phyloP scores from a whole-genome alignment of 495 filamentous ascomycete species.

The Aspergillus asperescens region DNA sequence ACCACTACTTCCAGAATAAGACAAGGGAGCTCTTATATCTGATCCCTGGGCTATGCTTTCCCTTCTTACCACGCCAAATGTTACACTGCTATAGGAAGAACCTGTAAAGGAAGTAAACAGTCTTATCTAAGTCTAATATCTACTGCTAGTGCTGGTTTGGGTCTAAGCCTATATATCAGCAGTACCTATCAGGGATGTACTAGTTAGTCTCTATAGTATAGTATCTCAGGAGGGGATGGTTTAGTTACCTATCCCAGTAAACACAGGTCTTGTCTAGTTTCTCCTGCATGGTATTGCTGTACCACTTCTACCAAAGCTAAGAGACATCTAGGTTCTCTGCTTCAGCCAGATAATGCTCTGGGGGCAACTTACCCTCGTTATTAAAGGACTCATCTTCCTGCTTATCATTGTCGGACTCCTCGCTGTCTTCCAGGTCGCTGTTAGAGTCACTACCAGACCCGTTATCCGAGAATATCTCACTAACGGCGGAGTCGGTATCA shows the following conservation, averaged over 20 bases:
- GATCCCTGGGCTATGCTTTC: constrained; percentile 23
- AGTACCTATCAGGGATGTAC: constrained; percentile 19
- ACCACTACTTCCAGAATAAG: constrained; percentile 36
- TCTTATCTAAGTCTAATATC: constrained; percentile 28
- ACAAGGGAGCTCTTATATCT: constrained; percentile 24
- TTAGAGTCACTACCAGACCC: constrained; percentile 5
- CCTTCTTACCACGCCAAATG: constrained; percentile 29
- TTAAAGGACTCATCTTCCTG: constrained; percentile 2
- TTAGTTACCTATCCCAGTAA: constrained; percentile 25
- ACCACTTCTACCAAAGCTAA: constrained; percentile 27
- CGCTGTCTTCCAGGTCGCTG: constrained; percentile 20
- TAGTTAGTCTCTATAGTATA: constrained; percentile 5
- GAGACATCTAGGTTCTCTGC: constrained; percentile 25
- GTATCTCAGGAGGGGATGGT: background rate
- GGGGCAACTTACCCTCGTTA: constrained; percentile 21
- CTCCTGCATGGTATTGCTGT: constrained; percentile 21
- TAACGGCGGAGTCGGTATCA: background rate
- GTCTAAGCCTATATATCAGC: constrained; percentile 16
- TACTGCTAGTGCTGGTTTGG: constrained; percentile 20
- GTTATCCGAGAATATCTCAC: constrained; percentile 4
- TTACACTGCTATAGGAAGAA: constrained; percentile 31
- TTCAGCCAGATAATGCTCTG: constrained; percentile 21
- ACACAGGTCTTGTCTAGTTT: constrained; percentile 22
- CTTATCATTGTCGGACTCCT: constrained; percentile 21
- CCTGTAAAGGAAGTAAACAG: constrained; percentile 25